These are phyloP conservation scores for Fusarium azukiicola DNA, from an alignment of 2,329 filamentous ascomycete species.

Conservation along the genomic window DNA sequence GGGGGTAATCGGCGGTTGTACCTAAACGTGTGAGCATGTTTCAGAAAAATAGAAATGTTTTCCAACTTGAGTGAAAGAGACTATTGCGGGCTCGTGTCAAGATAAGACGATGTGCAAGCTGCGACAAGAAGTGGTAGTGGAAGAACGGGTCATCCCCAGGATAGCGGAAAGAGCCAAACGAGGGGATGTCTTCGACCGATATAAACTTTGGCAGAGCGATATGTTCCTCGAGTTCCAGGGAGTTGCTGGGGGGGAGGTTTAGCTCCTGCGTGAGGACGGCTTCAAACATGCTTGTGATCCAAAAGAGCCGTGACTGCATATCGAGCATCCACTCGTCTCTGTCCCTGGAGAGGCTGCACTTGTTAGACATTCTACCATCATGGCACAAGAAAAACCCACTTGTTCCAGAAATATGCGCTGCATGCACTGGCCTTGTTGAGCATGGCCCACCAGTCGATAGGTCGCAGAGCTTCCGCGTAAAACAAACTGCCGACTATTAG, in stretches of 20 bases:
- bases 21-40: not conserved
- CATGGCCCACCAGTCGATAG: conserved; percentile 45
- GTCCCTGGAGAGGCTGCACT: conserved; percentile 7
- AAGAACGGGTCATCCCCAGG: conserved; percentile 47
- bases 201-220: conserved; percentile 45
- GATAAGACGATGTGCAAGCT: conserved; percentile 45
- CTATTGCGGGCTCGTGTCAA: conserved; percentile 41
- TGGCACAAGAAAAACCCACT: conserved; percentile 5
- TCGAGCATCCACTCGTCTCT: conserved; percentile 47
- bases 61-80: conserved; percentile 37
- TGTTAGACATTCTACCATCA: not conserved
- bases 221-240: conserved; percentile 34
- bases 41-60: too few relatives aligned
- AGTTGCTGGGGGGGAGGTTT: conserved; percentile 38
- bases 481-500: conserved; percentile 28
- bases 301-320: conserved; percentile 46
- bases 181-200: conserved; percentile 42
- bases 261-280: conserved; percentile 44
- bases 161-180: conserved; percentile 42
- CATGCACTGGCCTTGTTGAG: conserved; percentile 45
- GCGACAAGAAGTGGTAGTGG: conserved; percentile 43
- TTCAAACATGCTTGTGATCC: conserved; percentile 51
- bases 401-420: conserved; percentile 46
- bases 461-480: conserved; percentile 42
- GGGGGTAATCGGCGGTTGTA: conserved; percentile 33